A percentile compares a stretch with the other conserved stretches of the same genome.
Conservation (phyloP, 345 rosid species). For the Hibiscus tridactylites region DNA sequence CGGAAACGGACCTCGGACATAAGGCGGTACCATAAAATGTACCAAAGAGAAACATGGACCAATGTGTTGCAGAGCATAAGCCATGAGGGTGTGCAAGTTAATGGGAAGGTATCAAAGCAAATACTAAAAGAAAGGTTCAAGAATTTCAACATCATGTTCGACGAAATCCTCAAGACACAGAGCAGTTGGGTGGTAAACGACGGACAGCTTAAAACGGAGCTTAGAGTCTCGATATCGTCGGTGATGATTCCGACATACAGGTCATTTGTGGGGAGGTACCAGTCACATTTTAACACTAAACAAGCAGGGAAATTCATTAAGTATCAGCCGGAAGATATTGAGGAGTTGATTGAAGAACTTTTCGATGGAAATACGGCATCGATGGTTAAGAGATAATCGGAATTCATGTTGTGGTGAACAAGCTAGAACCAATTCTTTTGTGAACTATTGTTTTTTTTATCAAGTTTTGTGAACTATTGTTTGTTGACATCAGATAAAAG, state of each 20-base stretch:
- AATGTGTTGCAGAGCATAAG: neutral
- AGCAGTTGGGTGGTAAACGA: neutral
- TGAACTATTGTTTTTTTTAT: no score
- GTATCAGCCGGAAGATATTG: constrained; percentile 84
- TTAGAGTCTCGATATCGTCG: neutral
- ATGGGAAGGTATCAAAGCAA: neutral
- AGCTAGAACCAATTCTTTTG: no score
- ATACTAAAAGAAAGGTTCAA: neutral
- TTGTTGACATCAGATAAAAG: neutral
- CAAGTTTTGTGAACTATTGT: no score
- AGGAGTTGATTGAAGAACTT: constrained; percentile 58
- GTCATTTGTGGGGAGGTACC: neutral
- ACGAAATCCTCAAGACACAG: neutral
- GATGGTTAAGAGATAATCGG: constrained; percentile 33
- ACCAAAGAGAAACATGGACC: neutral
- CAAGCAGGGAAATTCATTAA: constrained; percentile 67
- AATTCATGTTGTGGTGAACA: neutral
- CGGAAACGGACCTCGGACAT: neutral
- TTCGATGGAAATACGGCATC: constrained; percentile 66
- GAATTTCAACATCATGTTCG: neutral
- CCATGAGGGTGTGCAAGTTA: neutral
- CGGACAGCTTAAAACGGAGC: neutral
- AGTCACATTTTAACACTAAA: constrained; percentile 12
- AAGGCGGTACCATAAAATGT: neutral
- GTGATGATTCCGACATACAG: neutral